phyloP scores from a whole-genome alignment of 1,284 basidiomycete genomes.

The Malassezia furfur region DNA sequence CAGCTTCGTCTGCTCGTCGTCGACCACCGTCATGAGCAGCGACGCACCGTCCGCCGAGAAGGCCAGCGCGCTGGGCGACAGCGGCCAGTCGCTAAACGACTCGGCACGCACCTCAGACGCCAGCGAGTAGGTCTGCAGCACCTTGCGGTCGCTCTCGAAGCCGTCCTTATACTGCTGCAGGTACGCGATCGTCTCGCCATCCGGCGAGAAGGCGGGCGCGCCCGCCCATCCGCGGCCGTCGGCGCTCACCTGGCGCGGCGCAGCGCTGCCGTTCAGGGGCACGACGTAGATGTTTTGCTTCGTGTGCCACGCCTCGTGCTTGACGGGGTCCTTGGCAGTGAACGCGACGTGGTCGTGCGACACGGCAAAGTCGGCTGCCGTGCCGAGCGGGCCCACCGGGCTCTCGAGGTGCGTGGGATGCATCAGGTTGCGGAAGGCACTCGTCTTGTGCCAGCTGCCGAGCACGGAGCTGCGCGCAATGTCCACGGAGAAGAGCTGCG shows the following conservation, averaged over 20 bases:
- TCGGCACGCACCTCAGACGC: background rate
- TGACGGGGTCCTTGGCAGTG: conserved; percentile 27
- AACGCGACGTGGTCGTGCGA: conserved; percentile 20
- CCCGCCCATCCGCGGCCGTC: conserved; percentile 21
- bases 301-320: conserved; percentile 29
- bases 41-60: conserved; percentile 16
- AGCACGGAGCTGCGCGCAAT: conserved; percentile 3
- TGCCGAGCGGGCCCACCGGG: conserved; percentile 30
- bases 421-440: conserved; percentile 20
- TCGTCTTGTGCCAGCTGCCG: conserved; percentile 1
- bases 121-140: conserved; percentile 20
- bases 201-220: conserved; percentile 20
- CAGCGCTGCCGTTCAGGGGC: conserved; percentile 13
- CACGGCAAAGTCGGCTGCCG: conserved; percentile 21
- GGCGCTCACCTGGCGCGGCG: conserved; percentile 13
- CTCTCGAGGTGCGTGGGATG: conserved; percentile 20
- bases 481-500: conserved; percentile 25
- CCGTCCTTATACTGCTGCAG: conserved; percentile 35
- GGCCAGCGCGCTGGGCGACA: conserved; percentile 19
- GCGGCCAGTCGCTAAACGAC: conserved; percentile 24
- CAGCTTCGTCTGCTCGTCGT: conserved; percentile 20
- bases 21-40: conserved; percentile 16
- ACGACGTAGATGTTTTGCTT: conserved; percentile 24
- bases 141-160: conserved; percentile 30
- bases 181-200: conserved; percentile 26